Base-by-base conservation (phyloP, 2,329 filamentous ascomycete genomes). In the Colletotrichum nymphaeae region DNA sequence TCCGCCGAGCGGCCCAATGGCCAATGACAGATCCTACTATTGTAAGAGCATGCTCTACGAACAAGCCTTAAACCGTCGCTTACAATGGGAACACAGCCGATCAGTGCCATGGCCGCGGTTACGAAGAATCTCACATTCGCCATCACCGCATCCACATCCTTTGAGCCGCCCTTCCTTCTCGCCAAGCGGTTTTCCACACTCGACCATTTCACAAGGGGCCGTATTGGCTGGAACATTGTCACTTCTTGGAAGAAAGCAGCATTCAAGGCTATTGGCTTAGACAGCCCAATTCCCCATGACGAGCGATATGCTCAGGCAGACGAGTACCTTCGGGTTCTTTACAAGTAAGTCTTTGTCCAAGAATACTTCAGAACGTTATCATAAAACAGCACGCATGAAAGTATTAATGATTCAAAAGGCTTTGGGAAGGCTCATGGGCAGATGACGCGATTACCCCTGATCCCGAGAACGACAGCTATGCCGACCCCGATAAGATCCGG, bases 221-320 rank as follows among this genome's bases (percentile, higher is more conserved):
- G 91, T 0, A 86, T 92, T 42, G 90, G 89, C 0, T 92, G 91
- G 91, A 93, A 93, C 74, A 91, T 93, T 24, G 91, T 93, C 0
- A 92, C 90, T 1, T 79, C 78, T 0, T 82, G 81, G 80, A 90
- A 90, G 78, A 91, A 92, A 76, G 85, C 88, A 0, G 90, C 90
- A 0, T 90, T 91, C 79, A 91, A 91, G 76, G 89, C 89, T 0
- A 91, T 92, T 67, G 90, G 90, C 0, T 78, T 91, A 2, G 87
- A 91, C 14, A 87, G 80, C 4, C 87, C 88, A 0, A 88, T 90
- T 37, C 87, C 90, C 69, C 90, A 92, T 75, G 91, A 92, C 55
- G 86, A 91, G 77, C 84, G 90, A 30, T 92, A 92, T 74, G 83
- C 81, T 0, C 88, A 90, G 76, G 90, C 90, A 0, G 89, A 92